Percentiles rank a stretch among this genome's conserved stretches.
phyloP scores from a whole-genome alignment of 495 filamentous ascomycete species.

The Lentithecium fluviatile region DNA sequence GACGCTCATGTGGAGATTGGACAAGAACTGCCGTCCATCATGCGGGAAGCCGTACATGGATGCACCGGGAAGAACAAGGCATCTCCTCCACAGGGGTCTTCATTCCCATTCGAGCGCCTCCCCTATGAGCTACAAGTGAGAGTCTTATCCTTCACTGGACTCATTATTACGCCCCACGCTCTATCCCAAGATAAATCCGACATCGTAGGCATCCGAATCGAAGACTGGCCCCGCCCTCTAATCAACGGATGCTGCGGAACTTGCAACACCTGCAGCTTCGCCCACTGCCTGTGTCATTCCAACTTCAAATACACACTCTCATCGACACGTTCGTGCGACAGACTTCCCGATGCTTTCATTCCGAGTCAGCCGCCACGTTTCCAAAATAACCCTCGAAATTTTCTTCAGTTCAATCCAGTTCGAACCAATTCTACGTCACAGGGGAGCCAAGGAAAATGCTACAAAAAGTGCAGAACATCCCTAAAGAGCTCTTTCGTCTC shows the following conservation, averaged over 20 bases:
- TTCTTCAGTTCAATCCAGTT: no score
- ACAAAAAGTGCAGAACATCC: not conserved
- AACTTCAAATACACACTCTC: constrained; percentile 1
- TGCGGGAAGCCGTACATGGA: not conserved
- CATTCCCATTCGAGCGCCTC: not conserved
- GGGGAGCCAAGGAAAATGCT: not conserved
- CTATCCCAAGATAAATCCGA: not conserved
- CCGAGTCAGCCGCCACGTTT: not conserved
- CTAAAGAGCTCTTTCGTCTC: not conserved
- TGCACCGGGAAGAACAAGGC: not conserved
- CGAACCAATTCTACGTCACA: not conserved
- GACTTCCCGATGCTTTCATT: not conserved
- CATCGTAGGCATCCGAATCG: no score
- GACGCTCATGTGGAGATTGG: not conserved
- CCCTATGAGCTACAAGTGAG: constrained; percentile 1
- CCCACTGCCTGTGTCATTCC: not conserved
- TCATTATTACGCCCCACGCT: not conserved
- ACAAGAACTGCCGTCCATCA: not conserved
- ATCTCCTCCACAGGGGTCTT: not conserved
- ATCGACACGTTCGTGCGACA: not conserved
- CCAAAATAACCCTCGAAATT: not conserved
- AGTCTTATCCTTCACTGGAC: not conserved
- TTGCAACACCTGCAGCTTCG: not conserved
- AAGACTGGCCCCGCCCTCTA: not conserved
- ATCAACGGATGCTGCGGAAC: constrained; percentile 7